These are phyloP conservation scores for Entonaema liquescens DNA, from an alignment of 495 filamentous ascomycete genomes.

Conservation along the genomic window DNA sequence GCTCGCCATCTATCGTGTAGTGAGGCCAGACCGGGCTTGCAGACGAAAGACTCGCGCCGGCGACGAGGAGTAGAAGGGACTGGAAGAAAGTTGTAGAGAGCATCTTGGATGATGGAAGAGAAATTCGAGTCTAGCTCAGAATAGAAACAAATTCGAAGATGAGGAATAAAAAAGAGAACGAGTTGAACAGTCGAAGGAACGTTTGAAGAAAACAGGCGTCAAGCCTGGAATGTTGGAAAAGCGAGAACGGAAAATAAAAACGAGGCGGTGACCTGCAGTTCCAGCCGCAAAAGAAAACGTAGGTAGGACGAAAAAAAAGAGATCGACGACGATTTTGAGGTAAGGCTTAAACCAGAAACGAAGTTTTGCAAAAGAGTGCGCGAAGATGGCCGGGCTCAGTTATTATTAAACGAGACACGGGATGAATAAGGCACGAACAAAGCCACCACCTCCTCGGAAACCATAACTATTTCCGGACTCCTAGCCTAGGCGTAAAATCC, in stretches of 20 bases:
- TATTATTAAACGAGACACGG: constrained; percentile 19
- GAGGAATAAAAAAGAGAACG: background rate
- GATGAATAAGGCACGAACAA: constrained; percentile 9
- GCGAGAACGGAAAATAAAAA: background rate
- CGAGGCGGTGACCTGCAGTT: constrained; percentile 35
- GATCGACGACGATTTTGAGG: constrained; percentile 1
- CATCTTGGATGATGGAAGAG: constrained; percentile 27
- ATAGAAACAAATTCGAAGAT: background rate
- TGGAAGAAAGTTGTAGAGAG: constrained; percentile 34
- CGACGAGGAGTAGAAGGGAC: constrained; percentile 29
- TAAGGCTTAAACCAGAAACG: constrained; percentile 7
- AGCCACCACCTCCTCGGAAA: background rate
- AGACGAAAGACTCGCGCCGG: constrained; percentile 24
- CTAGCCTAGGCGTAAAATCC: constrained; percentile 11
- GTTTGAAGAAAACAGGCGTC: constrained; percentile 36
- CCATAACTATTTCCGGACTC: constrained; percentile 17
- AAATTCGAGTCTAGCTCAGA: constrained; percentile 1
- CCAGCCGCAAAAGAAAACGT: constrained; percentile 11
- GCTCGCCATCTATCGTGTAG: constrained; percentile 40
- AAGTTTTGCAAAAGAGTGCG: background rate
- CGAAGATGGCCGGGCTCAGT: background rate
- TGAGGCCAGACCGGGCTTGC: constrained; percentile 41
- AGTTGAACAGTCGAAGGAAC: constrained; percentile 6
- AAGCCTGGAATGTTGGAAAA: constrained; percentile 34
- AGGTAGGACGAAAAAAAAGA: constrained; percentile 9